phyloP scores from a whole-genome alignment of 768 basidiomycete species.

The Russula emetica region DNA sequence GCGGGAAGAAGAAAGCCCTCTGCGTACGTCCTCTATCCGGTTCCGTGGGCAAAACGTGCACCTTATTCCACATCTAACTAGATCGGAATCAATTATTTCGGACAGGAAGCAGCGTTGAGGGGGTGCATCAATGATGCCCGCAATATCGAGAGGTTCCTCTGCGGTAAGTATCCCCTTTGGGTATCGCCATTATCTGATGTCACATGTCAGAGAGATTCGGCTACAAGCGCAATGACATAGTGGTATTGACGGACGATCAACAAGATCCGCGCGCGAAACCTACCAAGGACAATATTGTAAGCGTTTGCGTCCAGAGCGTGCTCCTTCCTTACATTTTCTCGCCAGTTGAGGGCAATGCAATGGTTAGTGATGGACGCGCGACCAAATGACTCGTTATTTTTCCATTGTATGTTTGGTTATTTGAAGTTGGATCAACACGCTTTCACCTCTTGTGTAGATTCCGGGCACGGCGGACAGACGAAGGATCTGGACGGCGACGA shows the following conservation, averaged over 20 bases:
- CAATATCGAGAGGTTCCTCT: constrained; percentile 50
- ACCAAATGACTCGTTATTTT: constrained; percentile 52
- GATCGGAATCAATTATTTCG: constrained; percentile 56
- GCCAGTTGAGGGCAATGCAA: constrained; percentile 47
- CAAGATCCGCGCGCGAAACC: constrained; percentile 44
- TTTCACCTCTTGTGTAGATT: constrained; percentile 46
- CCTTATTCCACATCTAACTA: constrained; percentile 25
- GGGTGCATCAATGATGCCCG: constrained; percentile 61
- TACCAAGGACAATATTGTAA: constrained; percentile 50
- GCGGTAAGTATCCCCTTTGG: constrained; percentile 29
- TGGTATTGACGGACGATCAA: constrained; percentile 53
- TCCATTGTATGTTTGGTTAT: constrained; percentile 40
- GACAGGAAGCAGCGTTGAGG: constrained; percentile 40
- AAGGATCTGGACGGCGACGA: constrained; percentile 75
- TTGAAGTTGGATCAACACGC: background rate
- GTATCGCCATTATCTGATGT: background rate
- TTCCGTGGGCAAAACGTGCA: background rate
- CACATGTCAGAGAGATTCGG: constrained; percentile 38
- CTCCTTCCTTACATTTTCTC: background rate
- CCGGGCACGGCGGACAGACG: constrained; percentile 94
- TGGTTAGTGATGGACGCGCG: constrained; percentile 55
- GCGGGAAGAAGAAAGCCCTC: constrained; percentile 50
- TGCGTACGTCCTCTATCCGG: constrained; percentile 38
- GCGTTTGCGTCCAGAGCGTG: constrained; percentile 1
- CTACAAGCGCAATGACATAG: constrained; percentile 53